These are phyloP conservation scores for Vigna reflexopilosa DNA, from an alignment of 306 rosid genomes.

Conservation along the genomic window DNA sequence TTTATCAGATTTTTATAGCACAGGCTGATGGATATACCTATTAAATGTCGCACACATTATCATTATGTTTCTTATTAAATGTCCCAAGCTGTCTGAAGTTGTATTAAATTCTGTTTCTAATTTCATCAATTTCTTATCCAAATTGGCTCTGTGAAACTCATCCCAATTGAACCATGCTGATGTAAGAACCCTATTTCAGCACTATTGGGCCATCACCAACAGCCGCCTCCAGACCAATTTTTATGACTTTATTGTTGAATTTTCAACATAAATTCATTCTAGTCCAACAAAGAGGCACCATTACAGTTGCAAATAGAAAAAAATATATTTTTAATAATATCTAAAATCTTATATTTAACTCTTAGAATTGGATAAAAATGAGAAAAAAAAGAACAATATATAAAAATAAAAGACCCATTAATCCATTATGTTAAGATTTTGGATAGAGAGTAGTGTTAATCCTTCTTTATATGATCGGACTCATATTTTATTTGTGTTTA, in stretches of 20 bases:
- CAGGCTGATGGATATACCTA: not conserved
- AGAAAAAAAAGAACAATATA: no score
- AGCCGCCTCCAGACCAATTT: slow-evolving; percentile 47
- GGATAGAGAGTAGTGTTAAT: fast-evolving
- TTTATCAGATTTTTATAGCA: not conserved
- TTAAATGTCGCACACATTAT: not conserved
- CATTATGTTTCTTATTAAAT: not conserved
- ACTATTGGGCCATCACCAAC: slow-evolving; percentile 37
- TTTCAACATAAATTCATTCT: slow-evolving; percentile 29
- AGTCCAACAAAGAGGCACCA: slow-evolving; percentile 22
- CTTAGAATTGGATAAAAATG: fast-evolving
- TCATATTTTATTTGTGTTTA: no score
- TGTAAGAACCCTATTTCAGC: slow-evolving; percentile 40
- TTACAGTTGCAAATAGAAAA: not conserved
- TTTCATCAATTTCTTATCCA: not conserved
- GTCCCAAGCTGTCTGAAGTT: not conserved
- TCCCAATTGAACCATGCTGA: slow-evolving; percentile 47
- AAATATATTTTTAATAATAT: no score
- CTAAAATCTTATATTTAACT: no score
- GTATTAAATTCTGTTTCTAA: not conserved
- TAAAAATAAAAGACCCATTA: no score
- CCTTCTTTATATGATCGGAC: no score
- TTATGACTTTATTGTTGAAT: slow-evolving; percentile 32
- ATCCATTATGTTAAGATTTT: no score
- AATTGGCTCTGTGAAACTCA: slow-evolving; percentile 45